Conservation (phyloP, 2,329 filamentous ascomycete species). For the Incumbomyces delicatus region DNA sequence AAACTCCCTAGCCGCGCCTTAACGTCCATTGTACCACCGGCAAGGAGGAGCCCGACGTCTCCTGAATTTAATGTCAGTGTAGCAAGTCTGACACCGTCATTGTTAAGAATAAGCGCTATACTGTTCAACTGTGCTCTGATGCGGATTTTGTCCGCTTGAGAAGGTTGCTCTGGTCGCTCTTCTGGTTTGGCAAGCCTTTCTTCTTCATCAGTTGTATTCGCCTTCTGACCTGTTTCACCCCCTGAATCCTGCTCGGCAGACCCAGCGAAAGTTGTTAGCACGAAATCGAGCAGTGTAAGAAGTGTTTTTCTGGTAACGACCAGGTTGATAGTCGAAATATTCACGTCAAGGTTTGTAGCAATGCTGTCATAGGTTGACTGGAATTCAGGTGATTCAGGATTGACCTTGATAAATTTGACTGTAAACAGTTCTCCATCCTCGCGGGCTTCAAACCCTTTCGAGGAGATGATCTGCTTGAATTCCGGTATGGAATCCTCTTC, state of each 20-base stretch:
- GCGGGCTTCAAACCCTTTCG: conserved; percentile 60
- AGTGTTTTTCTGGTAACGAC: conserved; percentile 89
- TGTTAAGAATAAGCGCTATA: conserved; percentile 90
- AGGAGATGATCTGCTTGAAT: conserved; percentile 96
- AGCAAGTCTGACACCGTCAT: conserved; percentile 88
- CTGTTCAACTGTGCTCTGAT: conserved; percentile 91
- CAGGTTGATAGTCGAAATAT: conserved; percentile 90
- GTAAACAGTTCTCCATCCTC: conserved; percentile 73
- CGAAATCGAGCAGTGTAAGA: conserved; percentile 85
- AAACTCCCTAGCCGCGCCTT: conserved; percentile 79
- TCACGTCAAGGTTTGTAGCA: conserved; percentile 82
- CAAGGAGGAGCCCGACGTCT: conserved; percentile 79
- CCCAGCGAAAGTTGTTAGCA: conserved; percentile 79
- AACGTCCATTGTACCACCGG: conserved; percentile 77
- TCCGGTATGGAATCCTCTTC: conserved; percentile 74
- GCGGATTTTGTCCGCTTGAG: conserved; percentile 64
- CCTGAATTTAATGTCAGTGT: conserved; percentile 88
- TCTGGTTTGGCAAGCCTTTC: conserved; percentile 7
- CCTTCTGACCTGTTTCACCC: conserved; percentile 26
- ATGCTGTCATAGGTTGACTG: conserved; percentile 85
- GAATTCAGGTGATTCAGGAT: conserved; percentile 84
- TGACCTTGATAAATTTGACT: conserved; percentile 83
- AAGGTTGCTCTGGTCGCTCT: conserved; percentile 11
- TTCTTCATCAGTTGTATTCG: conserved; percentile 21
- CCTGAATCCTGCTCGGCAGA: conserved; percentile 32